Evolutionary conservation across 139 green algal genomes (phyloP).

Genomic region (Picochlorum sp.): DNA sequence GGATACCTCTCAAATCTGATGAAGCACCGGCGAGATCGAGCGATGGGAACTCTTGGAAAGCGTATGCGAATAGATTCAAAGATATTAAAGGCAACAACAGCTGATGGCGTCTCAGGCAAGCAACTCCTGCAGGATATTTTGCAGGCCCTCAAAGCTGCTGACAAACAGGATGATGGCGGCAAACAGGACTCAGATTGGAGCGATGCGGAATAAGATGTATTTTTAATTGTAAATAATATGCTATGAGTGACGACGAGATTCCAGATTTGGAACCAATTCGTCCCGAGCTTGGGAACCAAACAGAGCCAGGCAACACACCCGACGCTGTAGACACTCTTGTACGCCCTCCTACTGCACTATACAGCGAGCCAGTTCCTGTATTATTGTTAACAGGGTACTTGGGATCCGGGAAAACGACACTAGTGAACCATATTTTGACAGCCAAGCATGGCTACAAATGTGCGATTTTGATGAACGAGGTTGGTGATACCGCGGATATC

Average conservation of each 20-base stretch:
- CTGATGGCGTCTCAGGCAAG: too few relatives aligned
- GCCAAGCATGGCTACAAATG: conserved; percentile 62
- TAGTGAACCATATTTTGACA: conserved; percentile 88
- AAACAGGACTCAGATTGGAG: too few relatives aligned
- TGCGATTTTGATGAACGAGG: conserved; percentile 90
- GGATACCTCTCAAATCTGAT: too few relatives aligned
- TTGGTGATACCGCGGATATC: conserved; percentile 65
- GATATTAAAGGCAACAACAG: too few relatives aligned
- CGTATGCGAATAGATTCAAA: too few relatives aligned
- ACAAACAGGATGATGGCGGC: too few relatives aligned
- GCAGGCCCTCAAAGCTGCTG: too few relatives aligned
- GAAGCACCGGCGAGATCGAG: too few relatives aligned
- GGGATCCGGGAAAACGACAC: conserved; percentile 63
- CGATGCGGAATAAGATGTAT: too few relatives aligned
- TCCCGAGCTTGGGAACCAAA: not conserved
- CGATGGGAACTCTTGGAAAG: too few relatives aligned
- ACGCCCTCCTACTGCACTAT: not conserved
- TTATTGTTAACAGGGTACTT: conserved; percentile 54
- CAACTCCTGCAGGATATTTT: too few relatives aligned
- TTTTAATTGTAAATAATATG: too few relatives aligned
- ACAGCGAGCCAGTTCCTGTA: conserved; percentile 40
- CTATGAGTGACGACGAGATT: conserved; percentile 1
- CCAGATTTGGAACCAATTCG: conserved; percentile 1
- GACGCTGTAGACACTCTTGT: not conserved
- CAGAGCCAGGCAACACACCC: not conserved